A percentile compares a stretch with the other conserved stretches of the same genome.
Conservation (phyloP, 2,329 filamentous ascomycete species). For the Monilinia aucupariae region DNA sequence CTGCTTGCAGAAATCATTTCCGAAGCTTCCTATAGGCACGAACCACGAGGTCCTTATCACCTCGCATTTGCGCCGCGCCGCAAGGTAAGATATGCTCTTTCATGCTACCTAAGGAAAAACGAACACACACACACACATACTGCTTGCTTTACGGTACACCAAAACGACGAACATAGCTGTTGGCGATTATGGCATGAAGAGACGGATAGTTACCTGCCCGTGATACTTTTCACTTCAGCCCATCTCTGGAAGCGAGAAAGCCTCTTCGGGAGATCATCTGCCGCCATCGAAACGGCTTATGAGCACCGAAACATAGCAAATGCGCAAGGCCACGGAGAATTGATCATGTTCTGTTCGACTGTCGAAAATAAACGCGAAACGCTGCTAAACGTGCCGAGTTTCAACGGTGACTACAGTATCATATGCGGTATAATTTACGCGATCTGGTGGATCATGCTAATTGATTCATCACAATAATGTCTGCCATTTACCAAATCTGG, state of each 20-base stretch:
- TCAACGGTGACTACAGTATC: neutral
- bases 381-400: slow-evolving; percentile 8
- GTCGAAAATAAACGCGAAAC: slow-evolving; percentile 4
- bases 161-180: neutral
- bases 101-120: neutral
- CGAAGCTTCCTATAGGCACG: slow-evolving; percentile 16
- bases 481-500: neutral
- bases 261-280: slow-evolving; percentile 27
- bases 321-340: slow-evolving; percentile 13
- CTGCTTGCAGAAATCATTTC: slow-evolving; percentile 18
- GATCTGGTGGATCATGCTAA: neutral
- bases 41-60: slow-evolving; percentile 17
- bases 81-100: slow-evolving; percentile 12
- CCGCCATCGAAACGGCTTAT: slow-evolving; percentile 21
- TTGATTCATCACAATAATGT: slow-evolving; percentile 2
- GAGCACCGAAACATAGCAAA: slow-evolving; percentile 17
- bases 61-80: slow-evolving; percentile 12
- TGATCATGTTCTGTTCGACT: slow-evolving; percentile 11
- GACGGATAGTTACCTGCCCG: slow-evolving; percentile 10
- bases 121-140: neutral
- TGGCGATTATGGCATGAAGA: neutral
- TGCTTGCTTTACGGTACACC: neutral
- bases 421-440: neutral
- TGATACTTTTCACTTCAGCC: slow-evolving; percentile 14
- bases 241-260: slow-evolving; percentile 15